A percentile compares a stretch with the other conserved stretches of the same genome.
Evolutionary conservation across 441 rosid species (phyloP).

Genomic region (Francoa sonchifolia): DNA sequence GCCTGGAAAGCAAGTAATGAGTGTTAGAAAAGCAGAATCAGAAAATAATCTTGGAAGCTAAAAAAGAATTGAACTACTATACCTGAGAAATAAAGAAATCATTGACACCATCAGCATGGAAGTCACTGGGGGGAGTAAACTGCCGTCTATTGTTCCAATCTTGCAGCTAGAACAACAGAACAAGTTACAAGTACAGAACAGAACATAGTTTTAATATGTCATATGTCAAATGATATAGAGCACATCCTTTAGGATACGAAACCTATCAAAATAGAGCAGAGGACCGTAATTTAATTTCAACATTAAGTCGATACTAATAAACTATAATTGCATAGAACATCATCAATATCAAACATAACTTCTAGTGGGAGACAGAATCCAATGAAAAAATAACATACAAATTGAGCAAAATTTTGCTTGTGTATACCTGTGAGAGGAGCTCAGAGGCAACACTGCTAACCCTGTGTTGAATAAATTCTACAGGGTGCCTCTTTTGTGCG

Average conservation of each 20-base stretch:
- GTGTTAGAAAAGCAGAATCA: conserved; percentile 15
- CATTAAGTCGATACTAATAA: no score
- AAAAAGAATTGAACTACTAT: conserved; percentile 11
- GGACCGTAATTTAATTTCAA: no score
- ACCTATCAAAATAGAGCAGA: no score
- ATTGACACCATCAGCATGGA: conserved; percentile 86
- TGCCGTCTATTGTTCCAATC: conserved; percentile 93
- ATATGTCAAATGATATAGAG: no score
- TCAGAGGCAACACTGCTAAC: conserved; percentile 70
- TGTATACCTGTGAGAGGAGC: conserved; percentile 84
- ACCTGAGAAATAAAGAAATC: conserved; percentile 95
- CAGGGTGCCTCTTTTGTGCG: conserved; percentile 37
- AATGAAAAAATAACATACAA: conserved; percentile 5
- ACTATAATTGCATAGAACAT: no score
- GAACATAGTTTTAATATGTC: not conserved
- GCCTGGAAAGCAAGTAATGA: conserved; percentile 44
- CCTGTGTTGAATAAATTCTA: conserved; percentile 55
- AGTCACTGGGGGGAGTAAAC: conserved; percentile 70
- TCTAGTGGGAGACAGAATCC: not conserved
- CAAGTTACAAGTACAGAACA: conserved; percentile 12
- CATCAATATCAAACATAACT: no score
- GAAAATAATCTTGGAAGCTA: not conserved
- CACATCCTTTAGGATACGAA: no score
- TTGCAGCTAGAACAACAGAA: conserved; percentile 49
- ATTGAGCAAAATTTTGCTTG: conserved; percentile 8